Evolutionary conservation across 176 grass and related monocot genomes (phyloP).

Genomic region (Musa troglodytarum): DNA sequence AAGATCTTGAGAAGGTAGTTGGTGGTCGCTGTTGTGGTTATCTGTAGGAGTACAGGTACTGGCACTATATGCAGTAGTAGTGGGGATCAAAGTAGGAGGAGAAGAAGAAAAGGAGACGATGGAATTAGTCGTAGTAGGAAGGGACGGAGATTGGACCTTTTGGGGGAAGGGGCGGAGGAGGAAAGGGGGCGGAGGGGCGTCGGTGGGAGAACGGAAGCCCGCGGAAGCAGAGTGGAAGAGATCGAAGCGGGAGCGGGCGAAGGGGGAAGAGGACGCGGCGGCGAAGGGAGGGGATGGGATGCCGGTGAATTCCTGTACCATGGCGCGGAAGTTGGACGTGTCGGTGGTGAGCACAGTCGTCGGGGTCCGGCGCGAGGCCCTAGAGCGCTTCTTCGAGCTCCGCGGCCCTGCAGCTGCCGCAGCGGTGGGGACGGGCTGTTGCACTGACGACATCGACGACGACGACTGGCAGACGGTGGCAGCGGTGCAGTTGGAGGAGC

Average conservation of each 20-base stretch:
- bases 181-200: conserved; percentile 28
- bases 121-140: conserved; percentile 17
- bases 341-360: conserved; percentile 92
- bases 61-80: conserved; percentile 7
- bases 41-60: not conserved
- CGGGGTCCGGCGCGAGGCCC: conserved; percentile 72
- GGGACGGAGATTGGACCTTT: conserved; percentile 39
- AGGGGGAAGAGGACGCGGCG: conserved; percentile 11
- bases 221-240: conserved; percentile 29
- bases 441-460: not conserved
- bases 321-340: conserved; percentile 93
- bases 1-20: conserved; percentile 22
- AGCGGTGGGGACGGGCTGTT: not conserved
- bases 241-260: conserved; percentile 58
- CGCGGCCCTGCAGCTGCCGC: conserved; percentile 14
- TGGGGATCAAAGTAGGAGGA: conserved; percentile 11
- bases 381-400: conserved; percentile 66
- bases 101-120: conserved; percentile 22
- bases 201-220: not conserved
- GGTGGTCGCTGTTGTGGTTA: conserved; percentile 18
- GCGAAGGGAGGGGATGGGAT: conserved; percentile 74
- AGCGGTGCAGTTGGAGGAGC: not conserved
- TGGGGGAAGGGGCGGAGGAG: conserved; percentile 83
- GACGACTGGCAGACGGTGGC: not conserved
- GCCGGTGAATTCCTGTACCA: conserved; percentile 98